Evolutionary conservation across 352 stramenopile genomes (phyloP), one percentile per base, ranked within the genome.

Genomic region (Phytophthora melonis): DNA sequence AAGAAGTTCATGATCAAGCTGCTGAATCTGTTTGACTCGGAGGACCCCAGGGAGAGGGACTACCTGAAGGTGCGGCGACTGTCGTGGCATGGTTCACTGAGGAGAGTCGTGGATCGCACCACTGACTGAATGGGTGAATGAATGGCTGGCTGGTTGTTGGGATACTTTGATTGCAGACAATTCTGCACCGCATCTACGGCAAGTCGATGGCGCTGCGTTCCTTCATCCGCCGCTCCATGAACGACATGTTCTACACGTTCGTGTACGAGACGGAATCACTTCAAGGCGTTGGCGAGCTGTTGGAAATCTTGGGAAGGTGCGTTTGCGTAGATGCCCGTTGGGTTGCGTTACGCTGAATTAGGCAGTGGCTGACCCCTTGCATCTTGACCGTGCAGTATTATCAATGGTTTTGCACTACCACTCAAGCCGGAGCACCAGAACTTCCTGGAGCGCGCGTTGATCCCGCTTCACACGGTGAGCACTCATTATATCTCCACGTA

Each of bases 351-450:
- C 13, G 14, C 4, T 58, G 36, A 30, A 45, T 41, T 56, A 25
- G 13, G 23, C 25, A 36, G 39, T 47, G 45, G 8, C 53, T 69
- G 18, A 69, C 27, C 13, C n/a, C 58, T 62, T 45, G 8, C 18
- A 47, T 13, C 47, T 45, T 14, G 36, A 60, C n/a, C 53, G 36
- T 77, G 56, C 47, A 98, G 88, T 80, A 99, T 99, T 74, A 99
- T 99, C 70, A 99, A 99, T 78, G 98, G 98, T 5, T 99, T 99
- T 80, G 98, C 98, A 18, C 97, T 99, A 74, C 98, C 98, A 14
- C 91, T 99, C 32, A 99, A 99, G 76, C 90, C 97, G 27, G 98
- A 99, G 80, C 98, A 99, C 80, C 87, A 98, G 65, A 93, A 98
- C 72, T 99, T 98, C 70, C 86, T 99, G 4, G 74, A 97, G 52